Evolutionary conservation across 1,284 basidiomycete species (phyloP).

Genomic region (Boletus semigastroideus): DNA sequence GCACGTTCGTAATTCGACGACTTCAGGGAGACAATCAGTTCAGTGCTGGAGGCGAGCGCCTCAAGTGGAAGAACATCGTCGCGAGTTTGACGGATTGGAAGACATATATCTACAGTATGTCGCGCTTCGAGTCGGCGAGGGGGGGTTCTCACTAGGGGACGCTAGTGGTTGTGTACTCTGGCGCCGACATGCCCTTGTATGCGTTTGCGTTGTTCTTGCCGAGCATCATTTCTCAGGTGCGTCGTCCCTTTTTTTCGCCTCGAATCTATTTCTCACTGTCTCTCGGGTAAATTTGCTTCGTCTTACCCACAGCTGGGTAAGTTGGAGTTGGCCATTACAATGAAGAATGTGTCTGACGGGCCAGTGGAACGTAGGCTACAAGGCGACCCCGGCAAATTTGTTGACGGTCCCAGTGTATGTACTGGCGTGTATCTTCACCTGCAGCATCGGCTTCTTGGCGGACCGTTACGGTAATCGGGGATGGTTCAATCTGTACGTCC

Average conservation of each 20-base stretch:
- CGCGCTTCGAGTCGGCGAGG: not conserved
- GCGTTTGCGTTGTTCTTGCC: conserved; percentile 75
- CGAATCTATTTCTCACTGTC: too few relatives aligned
- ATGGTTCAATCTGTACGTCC: conserved; percentile 59
- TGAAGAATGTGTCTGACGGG: conserved; percentile 8
- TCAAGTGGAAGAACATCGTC: conserved; percentile 61
- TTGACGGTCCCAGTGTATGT: conserved; percentile 70
- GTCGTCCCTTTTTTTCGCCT: conserved; percentile 6
- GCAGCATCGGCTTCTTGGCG: conserved; percentile 59
- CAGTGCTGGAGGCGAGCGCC: conserved; percentile 67
- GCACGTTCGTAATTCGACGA: conserved; percentile 63
- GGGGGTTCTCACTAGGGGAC: not conserved
- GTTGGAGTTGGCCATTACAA: conserved; percentile 20
- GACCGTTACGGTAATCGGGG: conserved; percentile 62
- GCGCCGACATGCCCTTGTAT: conserved; percentile 64
- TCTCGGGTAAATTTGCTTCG: not conserved
- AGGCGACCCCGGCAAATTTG: conserved; percentile 71
- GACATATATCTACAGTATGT: conserved; percentile 65
- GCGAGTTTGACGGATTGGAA: conserved; percentile 70
- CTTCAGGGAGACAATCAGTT: conserved; percentile 72
- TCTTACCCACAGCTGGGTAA: conserved; percentile 43
- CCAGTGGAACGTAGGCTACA: conserved; percentile 46
- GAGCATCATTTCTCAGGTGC: conserved; percentile 65
- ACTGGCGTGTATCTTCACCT: conserved; percentile 64
- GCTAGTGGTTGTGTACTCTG: conserved; percentile 56